Base-by-base conservation (phyloP, 306 rosid genomes). In the Cucurbita moschata region DNA sequence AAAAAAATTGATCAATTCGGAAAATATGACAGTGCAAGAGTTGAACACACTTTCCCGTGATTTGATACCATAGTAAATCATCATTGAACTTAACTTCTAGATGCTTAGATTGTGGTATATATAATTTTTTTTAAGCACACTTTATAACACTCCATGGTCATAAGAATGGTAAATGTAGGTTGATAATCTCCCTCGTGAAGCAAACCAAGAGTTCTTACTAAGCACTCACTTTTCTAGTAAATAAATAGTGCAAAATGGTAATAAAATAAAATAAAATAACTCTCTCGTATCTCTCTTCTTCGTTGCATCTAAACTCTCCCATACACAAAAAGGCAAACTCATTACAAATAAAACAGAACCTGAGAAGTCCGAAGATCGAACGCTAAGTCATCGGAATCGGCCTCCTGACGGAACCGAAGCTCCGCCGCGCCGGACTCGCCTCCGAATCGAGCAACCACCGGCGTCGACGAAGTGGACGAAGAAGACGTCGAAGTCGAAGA, bases 381-480 rank as follows among this genome's bases (percentile, higher is more conserved):
- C 75, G 74, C 77, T 62, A 86, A 43, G 75, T 78, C 47, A 72
- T 73, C 66, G 18, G 84, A 64, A 4, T 77, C 85, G 52, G 96
- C 74, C 10, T 88, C 86, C 1, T n/a, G 76, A 21, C 62, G 78
- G 80, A 94, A 80, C 39, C 82, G 88, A 23, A 94, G 86, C 86
- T 81, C 83, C 6, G 78, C 62, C 15, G 76, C 79, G 11, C 87
- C 82, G 50, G 67, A 81, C 63, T 83, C 87, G 56, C 67, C 46
- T 23, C 51, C 12, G 81, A 94, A 89, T 51, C 91, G 86, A 78
- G 97, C 97, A 38, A 79, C 76, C 39, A 78, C 95, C 7, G 91
- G 86, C n/a, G 86, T 71, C 68, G 86, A 78, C 7, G 65, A 59
- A 30, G 76, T 38, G 14, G 23, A 35, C 13, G 82, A 77, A 40